Conservation (phyloP, 768 basidiomycete species). For the Cystoderma amianthinum region DNA sequence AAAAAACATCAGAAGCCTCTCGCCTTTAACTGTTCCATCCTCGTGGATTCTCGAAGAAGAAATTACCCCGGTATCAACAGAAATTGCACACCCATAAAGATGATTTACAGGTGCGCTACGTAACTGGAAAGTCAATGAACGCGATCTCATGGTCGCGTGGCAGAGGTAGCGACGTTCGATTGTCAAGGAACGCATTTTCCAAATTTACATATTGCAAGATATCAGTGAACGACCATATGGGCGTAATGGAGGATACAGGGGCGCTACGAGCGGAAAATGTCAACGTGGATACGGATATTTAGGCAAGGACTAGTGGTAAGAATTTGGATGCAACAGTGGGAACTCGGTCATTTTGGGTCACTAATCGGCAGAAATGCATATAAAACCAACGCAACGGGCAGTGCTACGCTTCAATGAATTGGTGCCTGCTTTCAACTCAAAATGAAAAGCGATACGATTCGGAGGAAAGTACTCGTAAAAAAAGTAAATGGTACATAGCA, state of each 20-base stretch:
- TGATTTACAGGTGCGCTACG: constrained; percentile 11
- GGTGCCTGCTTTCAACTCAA: not conserved
- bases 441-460: no score
- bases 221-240: constrained; percentile 12
- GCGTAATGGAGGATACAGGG: constrained; percentile 9
- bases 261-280: constrained; percentile 12
- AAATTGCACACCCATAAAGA: constrained; percentile 7
- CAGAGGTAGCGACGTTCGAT: constrained; percentile 20
- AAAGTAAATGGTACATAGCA: not conserved
- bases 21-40: constrained; percentile 32
- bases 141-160: constrained; percentile 26
- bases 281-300: constrained; percentile 23
- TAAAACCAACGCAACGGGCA: not conserved
- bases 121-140: constrained; percentile 5
- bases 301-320: constrained; percentile 6
- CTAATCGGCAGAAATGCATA: not conserved
- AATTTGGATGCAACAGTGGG: not conserved
- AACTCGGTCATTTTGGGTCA: not conserved
- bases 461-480: no score
- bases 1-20: constrained; percentile 21
- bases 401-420: not conserved
- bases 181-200: constrained; percentile 22
- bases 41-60: constrained; percentile 7
- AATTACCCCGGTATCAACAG: constrained; percentile 4
- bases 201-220: constrained; percentile 10